Base-by-base conservation (phyloP, 352 stramenopile genomes). In the Thalassiosira hispida region DNA sequence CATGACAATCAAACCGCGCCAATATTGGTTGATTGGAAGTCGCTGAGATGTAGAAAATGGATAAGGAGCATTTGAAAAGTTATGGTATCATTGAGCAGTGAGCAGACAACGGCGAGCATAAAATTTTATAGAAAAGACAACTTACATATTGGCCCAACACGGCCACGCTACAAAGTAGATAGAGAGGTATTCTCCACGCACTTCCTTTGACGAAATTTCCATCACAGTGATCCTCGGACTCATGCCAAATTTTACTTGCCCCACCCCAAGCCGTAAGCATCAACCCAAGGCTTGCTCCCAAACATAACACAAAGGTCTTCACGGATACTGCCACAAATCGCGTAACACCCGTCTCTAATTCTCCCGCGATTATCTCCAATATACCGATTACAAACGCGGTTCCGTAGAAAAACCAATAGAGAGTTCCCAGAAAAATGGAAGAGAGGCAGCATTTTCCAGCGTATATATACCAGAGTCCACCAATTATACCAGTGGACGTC, bases 371-470 rank as follows among this genome's bases (percentile, higher is more conserved):
- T 31, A 87, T 87, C 59, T 87, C 80, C 7, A 87, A 51, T 11
- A 87, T 64, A 33, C 80, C 80, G 49, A 87, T 78, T 6, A 87
- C 80, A 68, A 87, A 87, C 8, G 80, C 80, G 12, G 80, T 87
- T 44, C 76, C 80, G 33, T 87, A 87, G 68, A 87, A 87, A 62
- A 79, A 87, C 79, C 79, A 86, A 51, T 87, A 87, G 0, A 87
- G 53, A 9, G 76, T 83, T 22, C 80, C 80, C 20, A 87, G 40
- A 67, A 85, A 87, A 2, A 87, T 53, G 4, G 70, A 35, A 16
- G 70, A 22, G 0, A 87, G 33, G 70, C 80, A 87, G 4, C 31
- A 16, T 9, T 61, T 23, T 2, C 35, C 35, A 6, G 16, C 11
- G 29, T 46, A 72, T 18, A 12, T 1, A 44, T 76, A 83, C 23